Evolutionary conservation across 371 early-diverging fungal species (phyloP).

Genomic region (Mucor plumbeus): DNA sequence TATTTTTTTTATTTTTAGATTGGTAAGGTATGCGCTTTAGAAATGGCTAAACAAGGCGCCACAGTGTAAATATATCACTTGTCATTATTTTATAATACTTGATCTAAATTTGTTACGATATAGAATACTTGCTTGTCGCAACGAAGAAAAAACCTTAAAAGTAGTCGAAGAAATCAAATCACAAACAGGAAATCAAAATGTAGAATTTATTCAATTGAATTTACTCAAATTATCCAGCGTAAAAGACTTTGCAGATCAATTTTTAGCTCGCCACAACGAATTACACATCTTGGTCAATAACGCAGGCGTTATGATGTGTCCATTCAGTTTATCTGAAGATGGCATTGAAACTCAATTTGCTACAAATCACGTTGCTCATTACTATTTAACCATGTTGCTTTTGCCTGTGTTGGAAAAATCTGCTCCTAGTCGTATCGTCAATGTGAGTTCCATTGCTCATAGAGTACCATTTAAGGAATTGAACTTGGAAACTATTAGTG

Average conservation of each 20-base stretch:
- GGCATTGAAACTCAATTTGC: conserved; percentile 54
- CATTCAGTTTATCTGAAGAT: conserved; percentile 66
- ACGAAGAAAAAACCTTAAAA: conserved; percentile 40
- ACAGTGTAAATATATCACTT: conserved; percentile 44
- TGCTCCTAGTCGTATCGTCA: conserved; percentile 62
- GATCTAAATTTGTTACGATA: not conserved
- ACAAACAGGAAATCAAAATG: conserved; percentile 55
- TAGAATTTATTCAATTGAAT: conserved; percentile 64
- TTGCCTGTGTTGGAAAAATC: conserved; percentile 63
- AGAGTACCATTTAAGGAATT: conserved; percentile 26
- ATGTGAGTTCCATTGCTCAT: conserved; percentile 56
- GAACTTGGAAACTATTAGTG: conserved; percentile 46
- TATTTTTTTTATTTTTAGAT: conserved; percentile 33
- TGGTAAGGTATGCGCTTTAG: conserved; percentile 63
- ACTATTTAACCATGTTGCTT: conserved; percentile 70
- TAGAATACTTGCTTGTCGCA: conserved; percentile 65
- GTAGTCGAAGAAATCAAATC: conserved; percentile 59
- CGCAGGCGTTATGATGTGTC: conserved; percentile 74
- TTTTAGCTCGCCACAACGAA: conserved; percentile 46
- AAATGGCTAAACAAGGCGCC: conserved; percentile 65
- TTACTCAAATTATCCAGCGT: conserved; percentile 61
- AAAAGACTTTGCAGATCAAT: conserved; percentile 56
- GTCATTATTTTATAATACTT: too few relatives aligned
- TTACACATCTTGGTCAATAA: conserved; percentile 73
- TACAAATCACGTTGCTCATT: conserved; percentile 81